These are phyloP conservation scores for Paecilomyces sp. DNA, from an alignment of 2,329 filamentous ascomycete species.

Conservation along the genomic window DNA sequence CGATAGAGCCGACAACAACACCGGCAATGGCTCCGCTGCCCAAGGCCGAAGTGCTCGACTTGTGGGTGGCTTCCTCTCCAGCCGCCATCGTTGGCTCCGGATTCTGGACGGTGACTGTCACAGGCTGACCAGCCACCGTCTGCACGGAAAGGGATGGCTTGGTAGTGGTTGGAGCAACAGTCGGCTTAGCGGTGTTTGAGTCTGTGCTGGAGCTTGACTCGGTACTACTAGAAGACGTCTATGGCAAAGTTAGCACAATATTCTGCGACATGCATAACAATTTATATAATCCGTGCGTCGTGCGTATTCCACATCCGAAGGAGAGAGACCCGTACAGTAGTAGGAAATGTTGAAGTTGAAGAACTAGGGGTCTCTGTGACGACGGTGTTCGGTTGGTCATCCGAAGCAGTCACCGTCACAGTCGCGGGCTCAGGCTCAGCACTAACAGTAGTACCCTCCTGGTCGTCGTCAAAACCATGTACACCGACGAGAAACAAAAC, in stretches of 20 bases:
- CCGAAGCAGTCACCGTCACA: slow-evolving; percentile 9
- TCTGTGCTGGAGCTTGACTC: background rate
- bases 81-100: slow-evolving; percentile 9
- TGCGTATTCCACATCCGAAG: background rate
- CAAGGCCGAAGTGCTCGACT: slow-evolving; percentile 18
- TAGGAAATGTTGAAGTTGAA: background rate
- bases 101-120: slow-evolving; percentile 15
- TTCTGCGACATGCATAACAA: background rate
- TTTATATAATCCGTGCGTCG: background rate
- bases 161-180: slow-evolving; percentile 1
- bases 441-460: slow-evolving; percentile 9
- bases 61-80: slow-evolving; percentile 4
- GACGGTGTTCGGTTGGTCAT: slow-evolving; percentile 4
- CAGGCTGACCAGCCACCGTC: slow-evolving; percentile 10
- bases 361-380: background rate
- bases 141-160: slow-evolving; percentile 5
- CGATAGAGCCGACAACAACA: slow-evolving; percentile 35
- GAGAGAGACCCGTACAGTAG: slow-evolving; percentile 4
- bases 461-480: slow-evolving; percentile 1
- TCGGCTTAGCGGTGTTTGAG: slow-evolving; percentile 1
- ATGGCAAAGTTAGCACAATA: background rate
- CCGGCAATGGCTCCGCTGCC: slow-evolving; percentile 38
- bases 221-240: slow-evolving; percentile 1
- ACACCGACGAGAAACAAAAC: background rate
- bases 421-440: slow-evolving; percentile 6